Evolutionary conservation across 495 filamentous ascomycete species (phyloP), one percentile per base, ranked within the genome.

Genomic region (Trichocladium uniseriatum): DNA sequence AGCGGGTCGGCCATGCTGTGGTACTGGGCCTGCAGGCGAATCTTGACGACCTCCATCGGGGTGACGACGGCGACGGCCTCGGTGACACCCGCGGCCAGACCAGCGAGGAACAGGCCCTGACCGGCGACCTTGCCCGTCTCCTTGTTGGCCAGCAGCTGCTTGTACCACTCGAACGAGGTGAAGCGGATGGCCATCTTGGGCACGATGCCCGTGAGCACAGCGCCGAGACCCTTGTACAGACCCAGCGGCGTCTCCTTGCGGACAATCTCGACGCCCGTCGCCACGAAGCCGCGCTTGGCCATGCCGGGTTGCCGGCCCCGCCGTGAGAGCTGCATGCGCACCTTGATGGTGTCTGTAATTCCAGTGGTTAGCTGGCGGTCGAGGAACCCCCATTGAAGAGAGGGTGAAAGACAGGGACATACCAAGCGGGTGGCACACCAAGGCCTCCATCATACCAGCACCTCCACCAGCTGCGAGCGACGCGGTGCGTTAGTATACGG

Each of bases 151-250:
- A 96, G 72, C 56, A 84, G 44, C 60, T 83, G 79, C 77, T 96
- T 99, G 67, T 96, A 99, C 56, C 78, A 79, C 70, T 97, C 94
- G 67, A 95, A 99, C 52, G 86, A 92, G 27, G 94, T 95, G 72
- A 99, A 99, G 15, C 92, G 87, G 59, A 97, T 97, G 45, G 92
- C 94, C 92, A 99, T 99, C 72, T 99, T 99, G 13, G 92, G 92
- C 29, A 99, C 83, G 68, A 99, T 99, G 50, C 92, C 92, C 16
- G 91, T 95, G 43, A 96, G 66, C 47, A 99, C 92, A 43, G 92
- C 92, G 28, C 92, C 92, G 10, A 99, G 76, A 58, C 92, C 92
- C 49, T 56, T 56, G 76, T 99, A 99, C 45, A 99, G 71, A 46
- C 83, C 92, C 29, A 99, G 64, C 1, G 89, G 86, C 20, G 90